A percentile compares a stretch with the other conserved stretches of the same genome.
These are phyloP conservation scores for Pythium biforme DNA, from an alignment of 352 stramenopile genomes.

Conservation along the genomic window DNA sequence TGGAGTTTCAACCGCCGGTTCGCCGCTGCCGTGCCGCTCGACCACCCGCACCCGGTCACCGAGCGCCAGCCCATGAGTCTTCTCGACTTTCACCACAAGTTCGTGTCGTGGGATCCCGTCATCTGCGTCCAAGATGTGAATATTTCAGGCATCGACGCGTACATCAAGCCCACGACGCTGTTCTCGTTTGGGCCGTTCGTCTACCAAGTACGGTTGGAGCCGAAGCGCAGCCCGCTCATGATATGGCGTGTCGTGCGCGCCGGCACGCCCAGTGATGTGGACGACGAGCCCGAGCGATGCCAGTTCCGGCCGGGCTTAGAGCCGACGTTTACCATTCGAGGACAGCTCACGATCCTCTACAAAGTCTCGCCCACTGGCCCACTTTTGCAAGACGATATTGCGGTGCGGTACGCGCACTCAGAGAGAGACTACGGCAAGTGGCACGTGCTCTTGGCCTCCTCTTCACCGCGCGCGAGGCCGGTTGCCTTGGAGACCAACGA, in stretches of 20 bases:
- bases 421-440: constrained; percentile 16
- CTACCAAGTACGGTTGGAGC: constrained; percentile 47
- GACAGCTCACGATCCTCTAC: constrained; percentile 16
- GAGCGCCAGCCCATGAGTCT: constrained; percentile 35
- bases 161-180: constrained; percentile 32
- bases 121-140: constrained; percentile 36
- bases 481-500: constrained; percentile 7
- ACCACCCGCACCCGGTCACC: not conserved
- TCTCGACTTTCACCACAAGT: constrained; percentile 43
- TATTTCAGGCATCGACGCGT: constrained; percentile 29
- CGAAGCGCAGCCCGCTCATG: constrained; percentile 35
- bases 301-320: not conserved
- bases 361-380: not conserved
- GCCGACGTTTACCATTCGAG: constrained; percentile 22
- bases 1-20: constrained; percentile 24
- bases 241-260: constrained; percentile 43
- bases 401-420: constrained; percentile 19
- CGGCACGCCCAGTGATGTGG: constrained; percentile 4
- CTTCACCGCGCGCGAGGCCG: not conserved
- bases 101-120: constrained; percentile 41
- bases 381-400: not conserved
- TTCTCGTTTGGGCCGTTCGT: constrained; percentile 32
- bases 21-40: not conserved
- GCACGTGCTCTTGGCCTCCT: constrained; percentile 16
- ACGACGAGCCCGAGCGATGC: constrained; percentile 8